Evolutionary conservation across 176 grass and related monocot species (phyloP), one percentile per base, ranked within the genome.

Genomic region (Urochloa ruziziensis): DNA sequence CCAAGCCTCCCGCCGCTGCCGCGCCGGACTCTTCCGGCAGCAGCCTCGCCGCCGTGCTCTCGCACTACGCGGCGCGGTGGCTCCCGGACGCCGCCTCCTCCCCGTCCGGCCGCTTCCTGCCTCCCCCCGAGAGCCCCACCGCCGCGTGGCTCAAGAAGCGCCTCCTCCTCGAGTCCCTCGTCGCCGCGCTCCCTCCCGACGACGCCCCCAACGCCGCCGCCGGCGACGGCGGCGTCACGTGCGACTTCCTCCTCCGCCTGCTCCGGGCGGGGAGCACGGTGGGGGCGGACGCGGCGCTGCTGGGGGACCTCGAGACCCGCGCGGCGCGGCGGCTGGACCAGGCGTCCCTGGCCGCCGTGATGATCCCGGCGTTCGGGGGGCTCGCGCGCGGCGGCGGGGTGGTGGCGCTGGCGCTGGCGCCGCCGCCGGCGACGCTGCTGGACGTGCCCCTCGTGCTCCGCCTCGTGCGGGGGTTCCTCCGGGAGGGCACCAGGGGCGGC

Each of bases 111-210:
- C 69, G 87, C 61, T 89, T 89, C 81, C 75, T 68, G 0, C 70
- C 80, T 14, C 68, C 90, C 5, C 84, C 86, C 17, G 90, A 91
- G 77, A 98, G 95, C 88, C 92, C 95, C 2, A 94, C 95, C 0
- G 95, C 95, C 7, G 82, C 86, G 28, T 94, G 92, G 92, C 79
- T 94, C 62, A 94, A 93, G 81, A 94, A 93, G 46, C 83, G 95
- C 40, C 87, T 94, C 48, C 84, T 94, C 36, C 89, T 95, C 19
- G 95, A 98, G 80, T 91, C 95, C 5, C 92, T 98, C 62, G 92
- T 92, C 14, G 84, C 86, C 19, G 88, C 89, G 43, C 88, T 98
- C 56, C 95, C 95, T n/a, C 77, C 86, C 4, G 92, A 97, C 58
- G 63, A 53, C 19, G 72, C 0, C 47, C 17, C 8, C 37, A 7